Base-by-base conservation (phyloP, 2,329 filamentous ascomycete species). In the Ophiostoma australiae region DNA sequence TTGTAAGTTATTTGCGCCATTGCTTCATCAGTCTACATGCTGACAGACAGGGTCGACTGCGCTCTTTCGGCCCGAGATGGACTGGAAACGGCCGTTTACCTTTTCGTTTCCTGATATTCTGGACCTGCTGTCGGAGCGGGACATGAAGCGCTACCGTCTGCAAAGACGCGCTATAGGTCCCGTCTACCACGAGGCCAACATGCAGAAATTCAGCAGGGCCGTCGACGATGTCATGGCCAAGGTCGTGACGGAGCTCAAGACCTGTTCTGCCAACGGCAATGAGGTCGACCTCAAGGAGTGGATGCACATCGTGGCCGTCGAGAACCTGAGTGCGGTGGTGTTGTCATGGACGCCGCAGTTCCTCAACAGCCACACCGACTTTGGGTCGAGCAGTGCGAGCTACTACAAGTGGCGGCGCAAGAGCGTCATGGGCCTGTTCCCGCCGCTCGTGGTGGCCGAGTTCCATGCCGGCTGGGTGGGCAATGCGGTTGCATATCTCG, bases 281-380 rank as follows among this genome's bases (percentile, higher is more conserved):
- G 78, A 81, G 37, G 75, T 86, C 4, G 83, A 86, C 71, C 75
- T 86, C 23, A 83, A 83, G 69, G 82, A 85, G 70, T 86, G 84
- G 84, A 86, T 86, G 84, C 84, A 86, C 76, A 85, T 86, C 71
- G 78, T 85, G 23, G 81, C 80, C 1, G 83, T 86, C 39, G 84
- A 86, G 73, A 85, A 82, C 31, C 80, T 86, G 2, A 81, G 82
- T 0, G 83, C 83, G 0, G 76, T 81, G 1, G 84, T 86, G 0
- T 76, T 86, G 1, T 83, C 83, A 0, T 86, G 84, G 84, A 85
- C 84, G 0, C 84, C 84, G 0, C 81, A 82, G 0, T 81, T 84
- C 74, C 76, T 86, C 11, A 78, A 78, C 10, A 77, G 77, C 31
- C 78, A 78, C 4, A 81, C 82, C 0, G 84, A 86, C 68, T 80